phyloP scores from a whole-genome alignment of 176 grass and related monocot genomes.

The Olyra latifolia region DNA sequence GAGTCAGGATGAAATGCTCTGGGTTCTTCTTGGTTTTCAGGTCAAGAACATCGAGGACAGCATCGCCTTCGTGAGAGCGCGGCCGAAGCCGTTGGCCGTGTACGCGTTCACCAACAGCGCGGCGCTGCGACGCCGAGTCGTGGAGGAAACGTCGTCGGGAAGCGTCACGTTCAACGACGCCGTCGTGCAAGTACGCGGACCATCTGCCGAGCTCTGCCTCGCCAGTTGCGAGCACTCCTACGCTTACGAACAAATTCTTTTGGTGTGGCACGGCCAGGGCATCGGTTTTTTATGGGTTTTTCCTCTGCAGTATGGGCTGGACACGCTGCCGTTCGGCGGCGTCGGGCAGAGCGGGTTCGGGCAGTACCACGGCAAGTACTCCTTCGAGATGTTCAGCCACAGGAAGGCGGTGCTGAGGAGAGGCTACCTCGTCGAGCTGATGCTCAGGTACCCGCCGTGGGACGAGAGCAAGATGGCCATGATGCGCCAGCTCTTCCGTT shows the following conservation, averaged over 20 bases:
- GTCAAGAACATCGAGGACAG: slow-evolving; percentile 91
- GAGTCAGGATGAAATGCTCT: neutral
- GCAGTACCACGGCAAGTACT: slow-evolving; percentile 91
- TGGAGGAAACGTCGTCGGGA: slow-evolving; percentile 83
- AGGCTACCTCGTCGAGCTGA: slow-evolving; percentile 63
- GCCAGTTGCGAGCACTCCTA: neutral
- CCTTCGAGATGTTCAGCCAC: slow-evolving; percentile 92
- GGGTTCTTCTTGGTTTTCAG: slow-evolving; percentile 21
- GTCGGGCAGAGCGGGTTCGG: slow-evolving; percentile 83
- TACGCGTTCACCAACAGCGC: slow-evolving; percentile 76
- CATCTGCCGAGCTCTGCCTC: neutral
- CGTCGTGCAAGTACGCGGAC: slow-evolving; percentile 51
- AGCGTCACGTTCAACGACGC: slow-evolving; percentile 84
- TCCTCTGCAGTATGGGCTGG: slow-evolving; percentile 53
- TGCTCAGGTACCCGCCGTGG: slow-evolving; percentile 82
- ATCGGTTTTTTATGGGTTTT: neutral
- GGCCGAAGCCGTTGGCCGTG: slow-evolving; percentile 75
- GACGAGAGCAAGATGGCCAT: slow-evolving; percentile 66
- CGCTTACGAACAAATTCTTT: neutral
- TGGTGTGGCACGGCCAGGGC: too few relatives aligned
- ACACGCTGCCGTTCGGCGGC: slow-evolving; percentile 82
- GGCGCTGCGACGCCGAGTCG: slow-evolving; percentile 44
- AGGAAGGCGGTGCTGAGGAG: slow-evolving; percentile 68
- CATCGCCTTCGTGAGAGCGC: slow-evolving; percentile 60
- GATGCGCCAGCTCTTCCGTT: slow-evolving; percentile 60